Percentiles rank a stretch among this genome's conserved stretches.
Conservation (phyloP, 176 grass and related monocot genomes). For the Melocanna baccifera region DNA sequence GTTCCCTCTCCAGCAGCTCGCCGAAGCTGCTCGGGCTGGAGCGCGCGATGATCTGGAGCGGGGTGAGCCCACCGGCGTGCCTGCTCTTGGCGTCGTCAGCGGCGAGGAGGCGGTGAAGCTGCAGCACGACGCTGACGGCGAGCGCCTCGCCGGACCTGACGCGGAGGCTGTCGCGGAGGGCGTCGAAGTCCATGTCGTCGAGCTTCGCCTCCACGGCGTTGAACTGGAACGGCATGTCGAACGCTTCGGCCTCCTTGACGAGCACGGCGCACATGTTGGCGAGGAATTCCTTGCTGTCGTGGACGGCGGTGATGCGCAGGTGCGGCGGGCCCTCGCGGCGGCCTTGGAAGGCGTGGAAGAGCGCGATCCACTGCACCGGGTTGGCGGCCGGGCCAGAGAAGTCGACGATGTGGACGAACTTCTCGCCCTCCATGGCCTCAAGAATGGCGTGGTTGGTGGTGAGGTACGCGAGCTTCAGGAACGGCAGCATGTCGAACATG, state of each 20-base stretch:
- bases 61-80: conserved; percentile 8
- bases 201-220: conserved; percentile 26
- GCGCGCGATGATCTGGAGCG: conserved; percentile 41
- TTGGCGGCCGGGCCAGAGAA: conserved; percentile 53
- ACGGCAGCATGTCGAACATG: conserved; percentile 48
- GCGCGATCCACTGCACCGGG: conserved; percentile 64
- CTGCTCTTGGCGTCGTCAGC: conserved; percentile 17
- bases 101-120: conserved; percentile 47
- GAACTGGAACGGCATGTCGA: conserved; percentile 66
- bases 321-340: conserved; percentile 46
- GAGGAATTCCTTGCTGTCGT: conserved; percentile 35
- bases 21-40: conserved; percentile 49
- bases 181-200: conserved; percentile 36
- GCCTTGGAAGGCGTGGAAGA: conserved; percentile 51
- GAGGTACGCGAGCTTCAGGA: conserved; percentile 68
- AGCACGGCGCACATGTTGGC: conserved; percentile 39
- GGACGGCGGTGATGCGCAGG: conserved; percentile 57
- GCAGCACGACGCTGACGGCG: conserved; percentile 43
- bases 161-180: conserved; percentile 34
- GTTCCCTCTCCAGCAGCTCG: conserved; percentile 45
- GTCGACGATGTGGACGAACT: conserved; percentile 63
- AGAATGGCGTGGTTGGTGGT: conserved; percentile 68
- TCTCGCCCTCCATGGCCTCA: conserved; percentile 65
- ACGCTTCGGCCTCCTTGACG: conserved; percentile 45
- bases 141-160: conserved; percentile 61